phyloP scores from a whole-genome alignment of 306 rosid genomes.

The Corylus heterophylla region DNA sequence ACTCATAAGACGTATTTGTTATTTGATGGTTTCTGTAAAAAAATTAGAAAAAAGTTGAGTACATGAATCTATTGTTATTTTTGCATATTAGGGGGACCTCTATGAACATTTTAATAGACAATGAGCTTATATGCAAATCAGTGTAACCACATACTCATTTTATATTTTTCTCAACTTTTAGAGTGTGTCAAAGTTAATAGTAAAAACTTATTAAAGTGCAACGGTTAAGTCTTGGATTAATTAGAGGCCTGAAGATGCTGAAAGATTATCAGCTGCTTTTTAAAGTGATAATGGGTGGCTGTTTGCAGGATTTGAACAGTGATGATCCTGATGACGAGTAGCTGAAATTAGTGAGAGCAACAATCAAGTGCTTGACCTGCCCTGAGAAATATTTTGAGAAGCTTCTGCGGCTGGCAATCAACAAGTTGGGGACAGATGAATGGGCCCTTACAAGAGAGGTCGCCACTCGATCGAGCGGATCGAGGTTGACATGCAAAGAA shows the following conservation, averaged over 20 bases:
- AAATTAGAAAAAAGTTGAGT: too few relatives aligned
- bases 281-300: conserved; percentile 25
- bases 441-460: conserved; percentile 78
- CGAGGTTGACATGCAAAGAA: conserved; percentile 68
- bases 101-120: too few relatives aligned
- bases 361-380: conserved; percentile 60
- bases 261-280: conserved; percentile 4
- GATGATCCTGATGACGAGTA: conserved; percentile 58
- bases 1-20: too few relatives aligned
- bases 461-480: conserved; percentile 59
- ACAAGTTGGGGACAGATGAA: conserved; percentile 82
- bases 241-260: not conserved
- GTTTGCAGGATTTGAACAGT: conserved; percentile 76
- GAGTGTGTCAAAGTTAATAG: not conserved
- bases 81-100: too few relatives aligned
- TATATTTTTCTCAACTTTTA: too few relatives aligned
- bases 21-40: too few relatives aligned
- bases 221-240: too few relatives aligned
- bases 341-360: conserved; percentile 62
- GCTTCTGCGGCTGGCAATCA: conserved; percentile 57
- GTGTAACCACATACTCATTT: too few relatives aligned
- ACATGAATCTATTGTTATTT: too few relatives aligned
- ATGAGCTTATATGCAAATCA: too few relatives aligned
- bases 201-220: too few relatives aligned
- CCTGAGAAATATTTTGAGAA: conserved; percentile 81